Base-by-base conservation (phyloP, 176 grass and related monocot genomes). In the Oryza coarctata region DNA sequence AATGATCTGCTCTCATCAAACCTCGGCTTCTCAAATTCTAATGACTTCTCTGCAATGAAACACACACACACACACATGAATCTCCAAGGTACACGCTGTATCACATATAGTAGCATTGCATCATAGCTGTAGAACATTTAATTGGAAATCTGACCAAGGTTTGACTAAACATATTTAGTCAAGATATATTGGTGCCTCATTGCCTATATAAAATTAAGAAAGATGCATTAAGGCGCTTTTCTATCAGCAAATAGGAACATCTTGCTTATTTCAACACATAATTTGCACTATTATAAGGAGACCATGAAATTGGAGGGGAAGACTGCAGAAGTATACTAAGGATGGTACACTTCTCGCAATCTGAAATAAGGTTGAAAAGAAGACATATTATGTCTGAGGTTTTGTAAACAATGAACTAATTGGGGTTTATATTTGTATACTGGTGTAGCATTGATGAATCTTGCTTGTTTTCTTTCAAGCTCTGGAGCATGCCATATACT, bases 1-100 rank as follows among this genome's bases (percentile, higher is more conserved):
- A 97, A 86, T 74, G 81, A 89, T 91, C 94, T 92, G 63, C 88
- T 85, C 73, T 89, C 87, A 43, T 91, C 88, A 10, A 89, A 98
- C 67, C 36, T 91, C 65, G 90, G 95, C 38, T 94, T 76, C 73
- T 94, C 90, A 40, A 80, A 73, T 82, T 90, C 83, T 69, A 97
- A 77, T 41, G 73, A 90, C 85, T 94, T 92, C 60, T 97, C 94
- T 97, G 94, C 71, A 45, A 73, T 76, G 23, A 69, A 73, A 55
- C 38, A 82, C 76, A 55, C 30, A 65, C 76, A 55, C 30, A 65
- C 49, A n/a, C 28, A n/a, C 35, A 80, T 62, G 33, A 30, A 32
- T 67, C 2, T 47, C 25, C 64, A 39, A 15, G 25, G 50, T 14
- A 66, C 40, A 75, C 14, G 65, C 28, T 63, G 41, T 50, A 63